phyloP scores from a whole-genome alignment of 2,329 filamentous ascomycete genomes.

The Apiospora hydei region DNA sequence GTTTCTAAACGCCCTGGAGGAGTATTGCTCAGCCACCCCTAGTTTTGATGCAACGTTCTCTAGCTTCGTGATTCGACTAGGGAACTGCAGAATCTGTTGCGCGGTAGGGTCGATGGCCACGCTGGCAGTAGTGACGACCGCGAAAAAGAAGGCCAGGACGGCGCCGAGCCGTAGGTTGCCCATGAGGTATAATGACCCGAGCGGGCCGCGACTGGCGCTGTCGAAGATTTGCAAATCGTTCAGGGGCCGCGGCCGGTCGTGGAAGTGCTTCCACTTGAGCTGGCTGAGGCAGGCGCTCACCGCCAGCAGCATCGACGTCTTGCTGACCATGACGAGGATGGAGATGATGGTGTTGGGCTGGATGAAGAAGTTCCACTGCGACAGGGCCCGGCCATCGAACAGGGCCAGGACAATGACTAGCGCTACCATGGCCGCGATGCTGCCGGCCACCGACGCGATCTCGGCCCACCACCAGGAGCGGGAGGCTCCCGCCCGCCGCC shows the following conservation, averaged over 20 bases:
- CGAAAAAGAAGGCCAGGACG: slow-evolving; percentile 26
- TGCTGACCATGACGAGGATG: slow-evolving; percentile 32
- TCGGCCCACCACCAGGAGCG: slow-evolving; percentile 39
- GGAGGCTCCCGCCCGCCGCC: not conserved
- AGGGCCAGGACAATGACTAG: slow-evolving; percentile 29
- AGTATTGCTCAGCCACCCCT: slow-evolving; percentile 26
- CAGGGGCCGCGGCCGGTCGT: slow-evolving; percentile 11
- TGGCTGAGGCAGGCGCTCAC: slow-evolving; percentile 35
- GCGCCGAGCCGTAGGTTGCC: slow-evolving; percentile 24
- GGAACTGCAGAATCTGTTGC: slow-evolving; percentile 33
- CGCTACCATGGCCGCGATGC: slow-evolving; percentile 29
- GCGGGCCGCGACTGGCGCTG: slow-evolving; percentile 35
- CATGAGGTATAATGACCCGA: slow-evolving; percentile 31
- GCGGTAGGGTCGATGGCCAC: slow-evolving; percentile 33
- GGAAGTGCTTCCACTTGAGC: slow-evolving; percentile 36
- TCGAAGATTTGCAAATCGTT: slow-evolving; percentile 35
- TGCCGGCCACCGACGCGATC: slow-evolving; percentile 30
- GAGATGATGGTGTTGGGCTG: slow-evolving; percentile 41
- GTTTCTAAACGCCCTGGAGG: not conserved
- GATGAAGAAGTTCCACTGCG: slow-evolving; percentile 31
- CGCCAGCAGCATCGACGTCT: slow-evolving; percentile 33
- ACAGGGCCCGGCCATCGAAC: slow-evolving; percentile 28
- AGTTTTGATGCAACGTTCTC: slow-evolving; percentile 27
- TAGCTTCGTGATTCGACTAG: slow-evolving; percentile 25
- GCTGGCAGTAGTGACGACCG: slow-evolving; percentile 32